Evolutionary conservation across 257 asterid genomes (phyloP), one percentile per base, ranked within the genome.

Genomic region (Solanum neorickii): DNA sequence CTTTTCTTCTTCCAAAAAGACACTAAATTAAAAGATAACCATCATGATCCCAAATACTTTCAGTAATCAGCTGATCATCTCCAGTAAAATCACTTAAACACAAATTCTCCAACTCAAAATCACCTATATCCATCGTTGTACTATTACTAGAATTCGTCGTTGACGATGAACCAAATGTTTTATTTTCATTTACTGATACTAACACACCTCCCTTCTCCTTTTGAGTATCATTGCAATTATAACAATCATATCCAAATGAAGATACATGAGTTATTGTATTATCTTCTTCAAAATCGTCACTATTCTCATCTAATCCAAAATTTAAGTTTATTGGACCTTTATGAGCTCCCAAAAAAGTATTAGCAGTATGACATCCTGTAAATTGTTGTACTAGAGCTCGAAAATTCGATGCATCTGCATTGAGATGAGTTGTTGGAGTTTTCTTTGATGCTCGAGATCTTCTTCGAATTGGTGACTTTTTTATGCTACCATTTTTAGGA

Each of bases 321-420:
- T 87, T 93, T 86, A 95, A 86, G 88, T 89, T 95, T 86, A 95
- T 88, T 18, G 98, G 95, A 83, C 95, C 97, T 80, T 91, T 91
- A 21, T 77, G 86, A 7, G 77, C 20, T 83, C 92, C 89, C 0
- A 85, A 65, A 42, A 85, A 82, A 0, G 90, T 88, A 12, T 74
- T 42, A 1, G 90, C 75, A 11, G 92, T 89, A 60, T 85, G 92
- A 89, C 91, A 90, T 15, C 98, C 98, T 7, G 98, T 95, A 25
- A 92, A 93, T 35, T 94, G 93, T 35, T 95, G 92, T 41, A 90
- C 92, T 33, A 90, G 5, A 23, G 92, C 91, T 31, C 92, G 89
- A 39, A 90, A 90, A 72, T 88, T 89, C 21, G 86, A 78, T 0
- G 88, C 47, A 37, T 74, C 82, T 15, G 91, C 89, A 68, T 85